Conservation (phyloP, 768 basidiomycete species). For the Mycena venus region DNA sequence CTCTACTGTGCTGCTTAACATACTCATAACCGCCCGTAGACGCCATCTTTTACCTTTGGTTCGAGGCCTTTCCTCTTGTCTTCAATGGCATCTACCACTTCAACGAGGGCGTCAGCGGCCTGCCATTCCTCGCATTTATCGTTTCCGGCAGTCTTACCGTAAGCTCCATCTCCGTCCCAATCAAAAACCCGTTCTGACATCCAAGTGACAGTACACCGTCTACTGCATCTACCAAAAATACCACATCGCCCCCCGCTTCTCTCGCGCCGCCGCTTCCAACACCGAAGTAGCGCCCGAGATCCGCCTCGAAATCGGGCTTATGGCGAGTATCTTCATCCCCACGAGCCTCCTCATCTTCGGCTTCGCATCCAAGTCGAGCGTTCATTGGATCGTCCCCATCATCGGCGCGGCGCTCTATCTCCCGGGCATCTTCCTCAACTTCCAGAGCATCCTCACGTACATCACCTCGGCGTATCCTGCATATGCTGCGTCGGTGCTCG, state of each 20-base stretch:
- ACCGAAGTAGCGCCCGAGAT: slow-evolving; percentile 41
- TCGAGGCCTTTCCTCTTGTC: slow-evolving; percentile 49
- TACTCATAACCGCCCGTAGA: slow-evolving; percentile 14
- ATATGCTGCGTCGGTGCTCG: slow-evolving; percentile 48
- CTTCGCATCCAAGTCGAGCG: slow-evolving; percentile 41
- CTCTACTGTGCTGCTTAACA: neutral
- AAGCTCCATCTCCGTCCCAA: neutral
- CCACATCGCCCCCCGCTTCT: slow-evolving; percentile 36
- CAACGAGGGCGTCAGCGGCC: slow-evolving; percentile 43
- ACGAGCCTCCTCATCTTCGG: slow-evolving; percentile 51
- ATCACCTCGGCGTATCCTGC: slow-evolving; percentile 45
- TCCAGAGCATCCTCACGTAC: slow-evolving; percentile 46
- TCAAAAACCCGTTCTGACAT: neutral
- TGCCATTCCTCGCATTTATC: slow-evolving; percentile 47
- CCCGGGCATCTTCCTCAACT: slow-evolving; percentile 47
- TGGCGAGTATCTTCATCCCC: slow-evolving; percentile 48
- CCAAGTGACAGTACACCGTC: slow-evolving; percentile 26
- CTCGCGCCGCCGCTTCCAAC: slow-evolving; percentile 23
- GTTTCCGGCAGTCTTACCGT: slow-evolving; percentile 33
- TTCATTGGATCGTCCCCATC: slow-evolving; percentile 52
- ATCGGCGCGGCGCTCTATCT: slow-evolving; percentile 49
- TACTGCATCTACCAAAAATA: slow-evolving; percentile 40
- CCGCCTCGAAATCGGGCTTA: slow-evolving; percentile 48
- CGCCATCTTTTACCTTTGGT: slow-evolving; percentile 50
- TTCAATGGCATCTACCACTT: slow-evolving; percentile 49